These are phyloP conservation scores for Cyclotella cryptica DNA, from an alignment of 108 stramenopile species.

Conservation along the genomic window DNA sequence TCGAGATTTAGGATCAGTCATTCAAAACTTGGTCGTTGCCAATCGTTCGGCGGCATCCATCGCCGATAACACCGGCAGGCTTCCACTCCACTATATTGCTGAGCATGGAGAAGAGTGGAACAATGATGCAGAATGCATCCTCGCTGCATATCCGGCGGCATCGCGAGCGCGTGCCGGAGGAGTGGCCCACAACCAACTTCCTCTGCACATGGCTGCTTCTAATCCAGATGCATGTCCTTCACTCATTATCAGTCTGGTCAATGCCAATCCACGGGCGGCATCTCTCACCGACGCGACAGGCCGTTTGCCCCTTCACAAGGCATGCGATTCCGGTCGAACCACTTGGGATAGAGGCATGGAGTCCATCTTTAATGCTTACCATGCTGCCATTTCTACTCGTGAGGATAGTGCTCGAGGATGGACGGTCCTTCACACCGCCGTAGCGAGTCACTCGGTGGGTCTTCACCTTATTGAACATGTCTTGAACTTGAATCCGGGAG, in stretches of 20 bases:
- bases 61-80: slow-evolving; percentile 65
- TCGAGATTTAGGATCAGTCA: slow-evolving; percentile 50
- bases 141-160: slow-evolving; percentile 62
- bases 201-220: slow-evolving; percentile 79
- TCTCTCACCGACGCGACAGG: slow-evolving; percentile 42
- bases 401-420: slow-evolving; percentile 47
- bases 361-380: slow-evolving; percentile 37
- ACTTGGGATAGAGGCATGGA: slow-evolving; percentile 52
- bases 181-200: slow-evolving; percentile 51
- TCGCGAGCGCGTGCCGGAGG: slow-evolving; percentile 58
- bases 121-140: slow-evolving; percentile 63
- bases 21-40: slow-evolving; percentile 62
- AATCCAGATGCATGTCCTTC: slow-evolving; percentile 59
- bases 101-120: slow-evolving; percentile 67
- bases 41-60: slow-evolving; percentile 59
- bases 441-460: slow-evolving; percentile 59
- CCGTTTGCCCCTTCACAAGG: slow-evolving; percentile 70
- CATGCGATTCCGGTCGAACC: slow-evolving; percentile 47
- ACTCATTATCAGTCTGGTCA: slow-evolving; percentile 64
- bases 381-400: slow-evolving; percentile 31
- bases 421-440: slow-evolving; percentile 57
- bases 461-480: slow-evolving; percentile 61
- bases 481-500: slow-evolving; percentile 61
- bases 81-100: slow-evolving; percentile 74
- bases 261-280: slow-evolving; percentile 68